Evolutionary conservation across 345 rosid species (phyloP), one percentile per base, ranked within the genome.

Genomic region (Sonneratia caseolaris): DNA sequence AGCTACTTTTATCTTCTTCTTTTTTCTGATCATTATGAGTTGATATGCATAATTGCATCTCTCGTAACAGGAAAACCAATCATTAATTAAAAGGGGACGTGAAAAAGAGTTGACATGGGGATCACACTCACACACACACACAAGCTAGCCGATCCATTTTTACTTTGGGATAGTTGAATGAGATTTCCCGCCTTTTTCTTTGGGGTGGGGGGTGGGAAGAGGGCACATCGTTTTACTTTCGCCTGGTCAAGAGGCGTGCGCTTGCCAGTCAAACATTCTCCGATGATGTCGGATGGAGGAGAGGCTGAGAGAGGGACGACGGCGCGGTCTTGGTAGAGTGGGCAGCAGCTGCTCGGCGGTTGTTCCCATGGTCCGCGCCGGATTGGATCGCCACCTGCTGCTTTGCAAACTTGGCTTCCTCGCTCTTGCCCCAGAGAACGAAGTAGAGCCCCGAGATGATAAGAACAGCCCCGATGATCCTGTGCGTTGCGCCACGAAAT

Each of bases 391-490:
- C 74, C 16, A 72, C 87, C 77, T 72, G 82, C 43, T 85, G 90
- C 13, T 82, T 56, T 37, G 82, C 81, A 66, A 94, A 85, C 81
- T 87, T 95, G 82, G 79, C 80, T 77, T 92, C 99, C 73, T 86
- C 92, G 70, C 81, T 95, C 76, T 92, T 95, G 19, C 99, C 99
- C 88, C 91, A 95, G 14, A 95, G 79, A 43, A 95, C 99, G 16
- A 91, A 84, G 87, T 91, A 95, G 64, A 95, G 76, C 40, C 99
- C 99, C 12, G 69, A 51, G 66, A 95, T 76, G 57, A 95, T 95
- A 83, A 95, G 40, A 61, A 76, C 89, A 21, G 98, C 98, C 67
- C 98, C 98, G 22, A 90, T 83, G 45, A 94, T 91, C 81, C 98
- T 94, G 91, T 10, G 9, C 9, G 43, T 40, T 40, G 43, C n/a